Base-by-base conservation (phyloP, 1,284 basidiomycete genomes). In the Puccinia coronata region DNA sequence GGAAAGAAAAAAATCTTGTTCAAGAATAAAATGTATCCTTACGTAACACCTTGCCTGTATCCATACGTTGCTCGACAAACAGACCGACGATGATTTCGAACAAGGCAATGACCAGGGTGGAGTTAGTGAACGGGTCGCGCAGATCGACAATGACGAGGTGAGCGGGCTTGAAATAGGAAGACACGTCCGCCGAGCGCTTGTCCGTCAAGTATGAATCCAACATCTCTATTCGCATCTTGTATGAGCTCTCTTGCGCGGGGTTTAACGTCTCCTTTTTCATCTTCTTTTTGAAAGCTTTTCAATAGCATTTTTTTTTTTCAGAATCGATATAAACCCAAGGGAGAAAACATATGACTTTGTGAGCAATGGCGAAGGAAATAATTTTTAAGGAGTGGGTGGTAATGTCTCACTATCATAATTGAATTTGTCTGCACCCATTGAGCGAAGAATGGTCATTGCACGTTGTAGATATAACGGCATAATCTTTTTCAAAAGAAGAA, bases 391-490 rank as follows among this genome's bases (percentile, higher is more conserved):
- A 6, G 31, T 36, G 65, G 41, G 34, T 47, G 43, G 43, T 47
- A 16, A 31, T 34, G 57, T 5, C 63, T 51, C 39, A 73, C 70
- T 34, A 23, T 74, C 36, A 34, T 75, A 81, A 41, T 75, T 57
- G 70, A 75, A 81, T 63, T 43, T 49, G 49, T 72, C 70, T 31
- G 53, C 77, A 23, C 79, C 70, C 79, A 81, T 81, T 28, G 47
- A 23, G 20, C 79, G 39, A 31, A 81, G 61, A 31, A 81, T 81
- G 23, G 72, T 65, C 47, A 81, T 63, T 8, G 72, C 72, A 20
- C 72, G 51, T 70, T 81, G 80, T 47, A 81, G 39, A 70, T 81
- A 75, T 9, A 81, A 53, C 18, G 80, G 80, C 80, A 81, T 81
- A 28, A 80, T 39, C 51, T 80, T n/a, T 47, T 55, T n/a, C 18